phyloP scores from a whole-genome alignment of 176 grass and related monocot species.

The Thalia dealbata region DNA sequence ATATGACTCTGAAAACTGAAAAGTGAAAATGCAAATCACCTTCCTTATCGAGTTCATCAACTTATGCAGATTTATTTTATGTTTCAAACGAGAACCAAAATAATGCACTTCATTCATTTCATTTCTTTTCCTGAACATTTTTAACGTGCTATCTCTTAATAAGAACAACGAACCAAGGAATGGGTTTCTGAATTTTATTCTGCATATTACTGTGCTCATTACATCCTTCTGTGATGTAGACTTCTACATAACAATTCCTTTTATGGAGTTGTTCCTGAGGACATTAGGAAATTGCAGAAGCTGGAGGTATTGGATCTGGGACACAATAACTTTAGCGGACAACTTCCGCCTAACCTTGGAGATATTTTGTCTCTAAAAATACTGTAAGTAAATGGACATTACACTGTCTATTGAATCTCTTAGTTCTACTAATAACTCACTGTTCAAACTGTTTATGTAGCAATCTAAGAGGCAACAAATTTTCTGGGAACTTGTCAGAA shows the following conservation, averaged over 20 bases:
- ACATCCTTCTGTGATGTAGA: constrained; percentile 14
- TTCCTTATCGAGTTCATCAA: not conserved
- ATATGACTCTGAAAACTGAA: not conserved
- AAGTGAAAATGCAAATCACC: not conserved
- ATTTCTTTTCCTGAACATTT: not conserved
- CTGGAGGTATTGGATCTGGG: constrained; percentile 31
- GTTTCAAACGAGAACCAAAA: not conserved
- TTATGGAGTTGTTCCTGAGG: constrained; percentile 28
- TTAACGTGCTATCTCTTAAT: not conserved
- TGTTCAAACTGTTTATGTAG: constrained; percentile 10
- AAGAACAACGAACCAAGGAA: not conserved
- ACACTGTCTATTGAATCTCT: not conserved
- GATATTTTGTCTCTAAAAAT: constrained; percentile 20
- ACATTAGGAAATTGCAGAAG: constrained; percentile 23
- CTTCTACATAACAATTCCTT: constrained; percentile 33
- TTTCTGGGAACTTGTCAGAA: constrained; percentile 12
- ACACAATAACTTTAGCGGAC: constrained; percentile 32
- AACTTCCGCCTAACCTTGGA: constrained; percentile 20
- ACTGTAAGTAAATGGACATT: constrained; percentile 21
- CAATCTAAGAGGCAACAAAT: constrained; percentile 26
- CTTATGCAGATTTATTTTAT: not conserved
- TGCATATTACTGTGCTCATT: not conserved
- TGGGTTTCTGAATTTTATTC: not conserved
- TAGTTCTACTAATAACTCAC: constrained; percentile 7
- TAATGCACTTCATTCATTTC: not conserved